Evolutionary conservation across 208 protist genomes (phyloP).

Genomic region (Trichomonas vaginalis): DNA sequence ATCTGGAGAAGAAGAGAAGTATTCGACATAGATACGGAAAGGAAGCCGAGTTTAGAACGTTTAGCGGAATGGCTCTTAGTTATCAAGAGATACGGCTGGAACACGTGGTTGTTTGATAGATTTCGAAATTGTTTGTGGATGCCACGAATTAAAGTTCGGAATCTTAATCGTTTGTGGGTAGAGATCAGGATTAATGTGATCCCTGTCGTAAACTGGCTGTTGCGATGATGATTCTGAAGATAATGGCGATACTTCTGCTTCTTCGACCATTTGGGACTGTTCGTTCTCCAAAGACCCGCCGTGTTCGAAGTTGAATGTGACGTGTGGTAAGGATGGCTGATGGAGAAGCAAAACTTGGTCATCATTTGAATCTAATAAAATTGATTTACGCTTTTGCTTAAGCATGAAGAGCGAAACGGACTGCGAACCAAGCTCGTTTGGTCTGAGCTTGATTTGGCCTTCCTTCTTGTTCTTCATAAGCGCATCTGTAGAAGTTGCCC

Average conservation of each 20-base stretch:
- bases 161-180: not conserved
- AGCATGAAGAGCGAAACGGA: not conserved
- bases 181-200: not conserved
- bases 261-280: not conserved
- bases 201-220: not conserved
- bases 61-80: not conserved
- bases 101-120: not conserved
- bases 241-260: not conserved
- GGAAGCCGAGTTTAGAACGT: not conserved
- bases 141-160: not conserved
- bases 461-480: not conserved
- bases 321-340: not conserved
- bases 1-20: not conserved
- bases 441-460: not conserved
- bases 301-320: not conserved
- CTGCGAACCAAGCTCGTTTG: not conserved
- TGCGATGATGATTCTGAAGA: not conserved
- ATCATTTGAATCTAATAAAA: not conserved
- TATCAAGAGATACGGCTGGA: not conserved
- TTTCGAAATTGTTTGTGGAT: not conserved
- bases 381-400: not conserved
- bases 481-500: not conserved
- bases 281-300: not conserved
- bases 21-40: not conserved
- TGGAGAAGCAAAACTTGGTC: not conserved